Evolutionary conservation across 1,139 yeast genomes (phyloP).

Genomic region (Waltiozyma sp.): DNA sequence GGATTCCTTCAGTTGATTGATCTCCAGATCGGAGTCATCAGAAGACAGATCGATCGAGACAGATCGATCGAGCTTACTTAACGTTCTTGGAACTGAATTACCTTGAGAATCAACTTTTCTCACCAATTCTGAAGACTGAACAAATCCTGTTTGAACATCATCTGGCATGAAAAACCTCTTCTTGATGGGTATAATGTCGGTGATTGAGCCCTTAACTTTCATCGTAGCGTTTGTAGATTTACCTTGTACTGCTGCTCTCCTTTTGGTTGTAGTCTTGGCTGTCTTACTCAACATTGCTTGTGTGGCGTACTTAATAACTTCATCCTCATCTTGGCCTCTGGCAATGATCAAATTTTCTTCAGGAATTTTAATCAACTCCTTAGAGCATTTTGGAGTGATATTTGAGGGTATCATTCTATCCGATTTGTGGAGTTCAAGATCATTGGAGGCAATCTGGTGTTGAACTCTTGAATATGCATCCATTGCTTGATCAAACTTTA

Average conservation of each 20-base stretch:
- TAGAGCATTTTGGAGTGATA: constrained; percentile 43
- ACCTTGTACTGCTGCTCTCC: background rate
- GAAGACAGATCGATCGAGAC: background rate
- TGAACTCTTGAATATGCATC: constrained; percentile 77
- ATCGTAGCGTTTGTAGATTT: constrained; percentile 3
- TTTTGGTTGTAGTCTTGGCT: background rate
- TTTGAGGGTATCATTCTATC: constrained; percentile 59
- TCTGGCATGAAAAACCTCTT: constrained; percentile 70
- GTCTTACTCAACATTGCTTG: constrained; percentile 26
- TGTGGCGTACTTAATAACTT: constrained; percentile 52
- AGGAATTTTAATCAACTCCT: constrained; percentile 52
- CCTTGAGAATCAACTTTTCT: constrained; percentile 17
- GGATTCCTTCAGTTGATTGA: background rate
- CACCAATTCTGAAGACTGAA: constrained; percentile 42
- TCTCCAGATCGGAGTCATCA: background rate
- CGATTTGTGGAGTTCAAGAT: constrained; percentile 32
- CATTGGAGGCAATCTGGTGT: constrained; percentile 30
- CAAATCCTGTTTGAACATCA: constrained; percentile 61
- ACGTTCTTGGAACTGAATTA: background rate
- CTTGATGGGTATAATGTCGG: constrained; percentile 6
- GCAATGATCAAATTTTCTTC: constrained; percentile 52
- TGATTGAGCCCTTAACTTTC: constrained; percentile 5
- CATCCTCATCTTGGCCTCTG: constrained; percentile 54
- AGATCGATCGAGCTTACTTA: background rate
- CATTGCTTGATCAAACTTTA: constrained; percentile 77